Conservation (phyloP, 2,329 filamentous ascomycete species). For the Fonsecaea multimorphosa region DNA sequence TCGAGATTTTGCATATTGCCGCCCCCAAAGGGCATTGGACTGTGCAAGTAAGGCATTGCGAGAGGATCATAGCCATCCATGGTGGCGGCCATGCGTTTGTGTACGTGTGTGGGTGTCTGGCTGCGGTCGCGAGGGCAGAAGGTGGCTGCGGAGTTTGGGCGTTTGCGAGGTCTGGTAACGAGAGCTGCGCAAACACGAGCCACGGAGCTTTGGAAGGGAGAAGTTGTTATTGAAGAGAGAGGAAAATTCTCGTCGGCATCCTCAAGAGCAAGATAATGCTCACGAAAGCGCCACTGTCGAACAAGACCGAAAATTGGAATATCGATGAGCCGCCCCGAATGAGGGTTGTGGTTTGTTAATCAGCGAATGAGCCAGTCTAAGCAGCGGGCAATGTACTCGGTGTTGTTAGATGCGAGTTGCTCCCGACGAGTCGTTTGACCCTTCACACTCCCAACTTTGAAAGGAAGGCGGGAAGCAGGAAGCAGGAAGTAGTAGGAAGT, state of each 20-base stretch:
- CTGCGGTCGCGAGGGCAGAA: slow-evolving; percentile 2
- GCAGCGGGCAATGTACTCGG: slow-evolving; percentile 12
- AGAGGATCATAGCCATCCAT: slow-evolving; percentile 66
- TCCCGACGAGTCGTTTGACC: background rate
- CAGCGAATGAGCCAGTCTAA: slow-evolving; percentile 24
- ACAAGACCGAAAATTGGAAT: slow-evolving; percentile 21
- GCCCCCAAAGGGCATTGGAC: slow-evolving; percentile 55
- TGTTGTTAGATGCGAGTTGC: background rate
- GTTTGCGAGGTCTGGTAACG: slow-evolving; percentile 7
- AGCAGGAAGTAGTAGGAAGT: slow-evolving; percentile 5
- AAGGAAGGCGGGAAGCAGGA: slow-evolving; percentile 1
- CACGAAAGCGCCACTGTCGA: slow-evolving; percentile 25
- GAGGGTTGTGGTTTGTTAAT: slow-evolving; percentile 21
- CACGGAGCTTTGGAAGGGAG: slow-evolving; percentile 8
- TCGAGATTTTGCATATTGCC: slow-evolving; percentile 57
- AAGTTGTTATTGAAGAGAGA: slow-evolving; percentile 15
- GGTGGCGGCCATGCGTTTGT: slow-evolving; percentile 37
- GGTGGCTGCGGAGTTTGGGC: slow-evolving; percentile 10
- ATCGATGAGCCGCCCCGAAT: slow-evolving; percentile 19
- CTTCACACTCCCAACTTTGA: slow-evolving; percentile 3
- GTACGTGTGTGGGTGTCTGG: background rate
- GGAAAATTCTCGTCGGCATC: slow-evolving; percentile 20
- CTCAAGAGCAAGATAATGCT: slow-evolving; percentile 25
- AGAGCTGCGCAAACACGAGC: slow-evolving; percentile 11
- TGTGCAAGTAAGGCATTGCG: slow-evolving; percentile 68